Evolutionary conservation across 2,329 filamentous ascomycete genomes (phyloP).

Genomic region (Eutypa lata): DNA sequence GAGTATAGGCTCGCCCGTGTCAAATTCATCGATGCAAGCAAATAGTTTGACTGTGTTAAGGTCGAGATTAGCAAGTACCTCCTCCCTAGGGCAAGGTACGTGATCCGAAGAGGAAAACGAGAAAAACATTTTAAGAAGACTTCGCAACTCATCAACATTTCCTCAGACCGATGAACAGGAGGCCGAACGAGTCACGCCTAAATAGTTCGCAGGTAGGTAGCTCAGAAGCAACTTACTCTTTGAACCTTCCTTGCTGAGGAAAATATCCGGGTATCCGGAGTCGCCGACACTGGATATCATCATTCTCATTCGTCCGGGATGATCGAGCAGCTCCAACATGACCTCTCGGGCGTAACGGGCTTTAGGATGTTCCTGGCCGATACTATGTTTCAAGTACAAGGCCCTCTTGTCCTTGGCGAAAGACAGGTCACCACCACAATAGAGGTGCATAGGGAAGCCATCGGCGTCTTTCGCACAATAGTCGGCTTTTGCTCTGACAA

Average conservation of each 20-base stretch:
- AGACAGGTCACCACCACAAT: slow-evolving; percentile 4
- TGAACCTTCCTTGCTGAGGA: neutral
- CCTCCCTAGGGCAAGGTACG: no score
- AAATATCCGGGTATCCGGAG: neutral
- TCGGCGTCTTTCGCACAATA: slow-evolving; percentile 1
- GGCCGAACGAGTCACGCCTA: no score
- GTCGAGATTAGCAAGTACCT: no score
- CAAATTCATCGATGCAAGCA: slow-evolving; percentile 2
- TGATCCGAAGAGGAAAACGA: no score
- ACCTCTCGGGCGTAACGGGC: slow-evolving; percentile 4
- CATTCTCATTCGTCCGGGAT: slow-evolving; percentile 2
- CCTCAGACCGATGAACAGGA: no score
- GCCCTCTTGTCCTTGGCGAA: slow-evolving; percentile 9
- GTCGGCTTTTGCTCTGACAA: slow-evolving; percentile 8
- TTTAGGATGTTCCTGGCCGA: slow-evolving; percentile 7
- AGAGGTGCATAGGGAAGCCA: slow-evolving; percentile 7
- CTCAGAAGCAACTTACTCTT: no score
- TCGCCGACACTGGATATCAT: neutral
- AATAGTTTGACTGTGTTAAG: neutral
- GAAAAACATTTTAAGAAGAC: no score
- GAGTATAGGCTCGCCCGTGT: slow-evolving; percentile 14
- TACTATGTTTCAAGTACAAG: slow-evolving; percentile 4
- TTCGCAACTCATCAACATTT: no score
- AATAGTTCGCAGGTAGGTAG: no score
- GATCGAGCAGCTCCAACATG: slow-evolving; percentile 8